Evolutionary conservation across 805 yeast genomes (phyloP), one percentile per base, ranked within the genome.

Genomic region (Pichia scutulata): DNA sequence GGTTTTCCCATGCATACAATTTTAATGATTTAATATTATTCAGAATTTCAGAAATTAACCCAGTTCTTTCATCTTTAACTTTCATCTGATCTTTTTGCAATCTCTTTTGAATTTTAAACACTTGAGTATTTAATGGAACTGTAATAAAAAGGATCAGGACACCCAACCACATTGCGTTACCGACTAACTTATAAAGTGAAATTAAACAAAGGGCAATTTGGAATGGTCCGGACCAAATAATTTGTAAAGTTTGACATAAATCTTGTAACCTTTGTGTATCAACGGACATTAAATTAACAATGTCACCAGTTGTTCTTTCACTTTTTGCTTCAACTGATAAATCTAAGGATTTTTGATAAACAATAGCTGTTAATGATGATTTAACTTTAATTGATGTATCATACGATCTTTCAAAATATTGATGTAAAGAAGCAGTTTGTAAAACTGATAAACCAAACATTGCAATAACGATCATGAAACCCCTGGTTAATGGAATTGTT

Each of bases 151-250:
- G 80, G 51, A 92, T 81, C 30, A 77, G 67, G 14, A 92, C 95
- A 65, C 98, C 98, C 41, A 95, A 84, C 96, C 97, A 88, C 95
- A 90, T 89, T n/a, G 93, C 78, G 52, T 82, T 79, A 37, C 97
- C 97, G 51, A 90, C 67, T 43, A 90, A 69, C 4, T 78, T 76
- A 65, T 89, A 78, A 48, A 90, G 72, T 1, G 93, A 83, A 42
- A 75, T 66, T 54, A 90, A 73, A 73, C 97, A 89, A 51, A 90
- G 68, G 23, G 75, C 60, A 57, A 90, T 81, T 68, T 90, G 96
- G 69, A 89, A 85, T 1, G 97, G 97, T 45, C 96, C 96, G 1
- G 96, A 88, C 95, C 96, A 89, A 46, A 87, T 72, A 48, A 88
- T 74, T 59, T 87, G 84, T 55, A 89, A 78, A 66, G 83, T 80